Percentiles rank a stretch among this genome's conserved stretches.
Conservation (phyloP, 1,284 basidiomycete species). For the Cystobasidium sp. region DNA sequence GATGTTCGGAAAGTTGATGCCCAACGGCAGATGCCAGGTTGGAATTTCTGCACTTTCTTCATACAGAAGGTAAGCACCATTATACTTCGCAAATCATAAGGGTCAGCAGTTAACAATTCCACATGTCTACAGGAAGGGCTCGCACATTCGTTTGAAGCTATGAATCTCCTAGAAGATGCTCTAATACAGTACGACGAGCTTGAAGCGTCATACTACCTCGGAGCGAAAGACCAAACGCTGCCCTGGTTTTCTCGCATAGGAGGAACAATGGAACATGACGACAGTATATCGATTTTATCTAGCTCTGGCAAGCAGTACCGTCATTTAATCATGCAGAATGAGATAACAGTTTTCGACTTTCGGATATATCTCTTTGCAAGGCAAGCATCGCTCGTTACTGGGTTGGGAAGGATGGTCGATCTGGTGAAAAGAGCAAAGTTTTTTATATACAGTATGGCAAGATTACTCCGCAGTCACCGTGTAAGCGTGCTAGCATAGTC, state of each 20-base stretch:
- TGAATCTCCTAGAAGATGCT: constrained; percentile 87
- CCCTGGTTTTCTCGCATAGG: constrained; percentile 89
- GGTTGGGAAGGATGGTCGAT: constrained; percentile 70
- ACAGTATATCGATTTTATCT: constrained; percentile 54
- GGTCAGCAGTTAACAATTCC: neutral
- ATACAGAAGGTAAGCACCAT: constrained; percentile 74
- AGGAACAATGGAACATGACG: constrained; percentile 58
- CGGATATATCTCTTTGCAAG: constrained; percentile 87
- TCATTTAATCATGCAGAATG: constrained; percentile 84
- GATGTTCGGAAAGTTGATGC: constrained; percentile 83
- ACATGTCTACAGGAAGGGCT: constrained; percentile 78
- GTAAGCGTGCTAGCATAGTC: constrained; percentile 60
- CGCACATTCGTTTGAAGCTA: constrained; percentile 87
- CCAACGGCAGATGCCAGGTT: constrained; percentile 84
- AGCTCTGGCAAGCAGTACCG: constrained; percentile 81
- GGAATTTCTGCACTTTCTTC: constrained; percentile 97
- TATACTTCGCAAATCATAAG: neutral
- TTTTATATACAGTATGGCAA: constrained; percentile 81
- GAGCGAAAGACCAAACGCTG: constrained; percentile 71
- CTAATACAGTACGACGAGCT: constrained; percentile 88
- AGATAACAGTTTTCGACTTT: constrained; percentile 92
- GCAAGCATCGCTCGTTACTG: constrained; percentile 77
- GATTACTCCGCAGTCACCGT: constrained; percentile 73
- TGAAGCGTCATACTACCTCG: constrained; percentile 75
- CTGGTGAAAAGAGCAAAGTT: constrained; percentile 69